Evolutionary conservation across 441 rosid species (phyloP).

Genomic region (Syzygium syzygioides): DNA sequence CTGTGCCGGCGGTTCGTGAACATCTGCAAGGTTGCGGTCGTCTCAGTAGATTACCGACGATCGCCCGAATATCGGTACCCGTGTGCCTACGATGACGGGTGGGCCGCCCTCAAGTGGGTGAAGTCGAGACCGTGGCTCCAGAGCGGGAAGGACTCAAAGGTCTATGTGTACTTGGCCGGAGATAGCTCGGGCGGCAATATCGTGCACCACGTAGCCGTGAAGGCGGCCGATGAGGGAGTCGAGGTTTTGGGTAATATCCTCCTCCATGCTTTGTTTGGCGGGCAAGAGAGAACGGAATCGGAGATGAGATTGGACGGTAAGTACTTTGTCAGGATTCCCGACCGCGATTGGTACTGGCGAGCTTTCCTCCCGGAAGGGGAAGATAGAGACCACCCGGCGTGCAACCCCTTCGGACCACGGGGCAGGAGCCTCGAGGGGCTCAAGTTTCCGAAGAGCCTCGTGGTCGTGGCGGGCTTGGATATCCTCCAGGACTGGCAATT

Average conservation of each 20-base stretch:
- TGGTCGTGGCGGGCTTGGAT: background rate
- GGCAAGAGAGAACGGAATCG: constrained; percentile 22
- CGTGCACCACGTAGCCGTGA: constrained; percentile 18
- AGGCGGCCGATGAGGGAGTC: background rate
- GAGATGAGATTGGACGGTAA: constrained; percentile 7
- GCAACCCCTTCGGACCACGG: constrained; percentile 11
- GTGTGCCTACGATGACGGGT: constrained; percentile 20
- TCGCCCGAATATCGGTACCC: constrained; percentile 24
- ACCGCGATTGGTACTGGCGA: constrained; percentile 10
- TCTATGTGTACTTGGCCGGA: constrained; percentile 7
- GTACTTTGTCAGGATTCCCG: background rate
- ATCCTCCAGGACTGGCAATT: background rate
- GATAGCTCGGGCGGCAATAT: constrained; percentile 28
- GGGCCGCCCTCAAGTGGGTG: constrained; percentile 14
- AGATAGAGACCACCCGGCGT: constrained; percentile 7
- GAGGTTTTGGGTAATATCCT: constrained; percentile 12
- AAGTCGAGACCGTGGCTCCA: background rate
- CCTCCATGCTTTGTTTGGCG: constrained; percentile 21
- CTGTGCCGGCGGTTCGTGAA: constrained; percentile 8
- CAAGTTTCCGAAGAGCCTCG: background rate
- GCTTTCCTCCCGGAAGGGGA: constrained; percentile 18
- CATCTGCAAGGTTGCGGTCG: constrained; percentile 1
- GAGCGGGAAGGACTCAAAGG: background rate
- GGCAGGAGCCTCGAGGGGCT: background rate
- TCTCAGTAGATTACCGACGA: constrained; percentile 12